Conservation (phyloP, 2,329 filamentous ascomycete species). For the Penicillium glabrum region DNA sequence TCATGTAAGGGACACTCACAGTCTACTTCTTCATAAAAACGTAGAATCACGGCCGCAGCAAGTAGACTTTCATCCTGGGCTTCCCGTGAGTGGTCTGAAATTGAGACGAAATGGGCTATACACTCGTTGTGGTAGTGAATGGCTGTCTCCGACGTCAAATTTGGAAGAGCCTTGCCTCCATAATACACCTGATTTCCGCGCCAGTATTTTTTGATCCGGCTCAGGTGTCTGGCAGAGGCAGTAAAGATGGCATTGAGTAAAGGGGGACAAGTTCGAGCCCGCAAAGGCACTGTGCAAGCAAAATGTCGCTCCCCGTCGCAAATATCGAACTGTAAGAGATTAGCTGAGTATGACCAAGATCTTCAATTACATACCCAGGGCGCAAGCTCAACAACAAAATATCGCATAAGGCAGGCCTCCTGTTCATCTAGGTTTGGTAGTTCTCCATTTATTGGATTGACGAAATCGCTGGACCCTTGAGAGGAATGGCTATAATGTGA, state of each 20-base stretch:
- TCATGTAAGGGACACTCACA: slow-evolving; percentile 10
- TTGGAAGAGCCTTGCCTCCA: slow-evolving; percentile 26
- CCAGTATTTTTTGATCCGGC: slow-evolving; percentile 28
- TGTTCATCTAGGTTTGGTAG: slow-evolving; percentile 14
- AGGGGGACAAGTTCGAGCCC: slow-evolving; percentile 41
- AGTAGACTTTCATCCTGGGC: slow-evolving; percentile 42
- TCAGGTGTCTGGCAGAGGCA: slow-evolving; percentile 40
- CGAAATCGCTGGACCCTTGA: not conserved
- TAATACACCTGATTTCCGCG: slow-evolving; percentile 18
- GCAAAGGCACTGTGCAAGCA: slow-evolving; percentile 41
- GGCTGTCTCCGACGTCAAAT: slow-evolving; percentile 36
- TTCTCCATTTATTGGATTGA: not conserved
- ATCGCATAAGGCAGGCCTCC: slow-evolving; percentile 19
- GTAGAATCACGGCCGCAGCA: slow-evolving; percentile 42
- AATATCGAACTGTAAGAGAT: slow-evolving; percentile 37
- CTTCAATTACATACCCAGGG: slow-evolving; percentile 12
- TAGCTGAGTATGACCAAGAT: not conserved
- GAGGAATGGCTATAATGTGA: slow-evolving; percentile 11
- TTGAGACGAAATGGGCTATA: slow-evolving; percentile 42
- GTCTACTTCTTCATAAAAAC: slow-evolving; percentile 47
- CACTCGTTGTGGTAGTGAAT: slow-evolving; percentile 45
- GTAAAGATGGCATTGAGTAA: slow-evolving; percentile 42
- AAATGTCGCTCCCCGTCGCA: slow-evolving; percentile 46
- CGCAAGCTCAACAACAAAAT: slow-evolving; percentile 24
- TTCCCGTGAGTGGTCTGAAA: slow-evolving; percentile 35